phyloP scores from a whole-genome alignment of 176 grass and related monocot species.

The Cenchrus americanus region DNA sequence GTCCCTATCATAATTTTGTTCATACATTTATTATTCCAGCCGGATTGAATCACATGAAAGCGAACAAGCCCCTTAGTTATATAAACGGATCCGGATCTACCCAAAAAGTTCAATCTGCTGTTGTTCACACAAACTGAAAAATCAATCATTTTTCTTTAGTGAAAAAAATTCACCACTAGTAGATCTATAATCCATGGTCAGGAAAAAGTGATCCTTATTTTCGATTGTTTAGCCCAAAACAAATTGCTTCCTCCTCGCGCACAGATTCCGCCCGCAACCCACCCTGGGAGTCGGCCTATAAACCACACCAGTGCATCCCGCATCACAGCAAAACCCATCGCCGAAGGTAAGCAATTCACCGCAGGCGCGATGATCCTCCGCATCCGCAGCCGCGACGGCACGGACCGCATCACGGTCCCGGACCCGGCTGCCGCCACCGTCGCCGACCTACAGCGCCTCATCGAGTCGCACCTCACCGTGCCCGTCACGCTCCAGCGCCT shows the following conservation, averaged over 20 bases:
- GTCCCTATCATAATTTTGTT: no score
- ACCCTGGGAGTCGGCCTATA: neutral
- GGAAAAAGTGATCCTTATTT: no score
- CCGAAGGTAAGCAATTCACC: slow-evolving; percentile 21
- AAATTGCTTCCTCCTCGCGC: slow-evolving; percentile 1
- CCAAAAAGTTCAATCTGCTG: no score
- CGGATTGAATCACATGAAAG: no score
- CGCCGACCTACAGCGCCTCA: slow-evolving; percentile 62
- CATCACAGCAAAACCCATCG: slow-evolving; percentile 1
- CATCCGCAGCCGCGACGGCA: slow-evolving; percentile 81
- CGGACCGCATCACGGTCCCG: slow-evolving; percentile 71
- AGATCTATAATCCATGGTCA: no score
- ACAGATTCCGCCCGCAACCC: neutral
- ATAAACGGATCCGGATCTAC: no score
- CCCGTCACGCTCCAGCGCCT: slow-evolving; percentile 57
- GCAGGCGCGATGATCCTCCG: slow-evolving; percentile 71
- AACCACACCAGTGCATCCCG: neutral
- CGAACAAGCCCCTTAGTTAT: no score
- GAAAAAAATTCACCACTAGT: no score
- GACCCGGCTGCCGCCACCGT: slow-evolving; percentile 58
- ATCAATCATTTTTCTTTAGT: no score
- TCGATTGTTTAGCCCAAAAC: no score
- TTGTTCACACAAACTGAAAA: no score
- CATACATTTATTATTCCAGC: no score
- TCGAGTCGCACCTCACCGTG: slow-evolving; percentile 66